These are phyloP conservation scores for Lentinus polychrous DNA, from an alignment of 1,284 basidiomycete genomes.

Conservation along the genomic window DNA sequence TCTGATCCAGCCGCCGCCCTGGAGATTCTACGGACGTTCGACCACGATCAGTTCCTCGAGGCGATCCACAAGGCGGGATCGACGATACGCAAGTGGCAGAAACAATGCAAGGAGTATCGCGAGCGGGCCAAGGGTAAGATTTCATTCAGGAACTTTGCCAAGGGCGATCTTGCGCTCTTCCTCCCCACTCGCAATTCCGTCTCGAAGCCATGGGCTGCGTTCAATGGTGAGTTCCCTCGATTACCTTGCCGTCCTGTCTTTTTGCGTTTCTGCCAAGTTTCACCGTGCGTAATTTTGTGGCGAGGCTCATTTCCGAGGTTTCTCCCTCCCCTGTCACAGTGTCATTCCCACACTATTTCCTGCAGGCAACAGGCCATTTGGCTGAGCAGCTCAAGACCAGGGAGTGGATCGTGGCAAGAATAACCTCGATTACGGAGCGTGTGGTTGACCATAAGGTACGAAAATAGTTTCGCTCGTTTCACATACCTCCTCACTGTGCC, in stretches of 20 bases:
- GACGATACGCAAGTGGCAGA: constrained; percentile 93
- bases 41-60: constrained; percentile 81
- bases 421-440: constrained; percentile 81
- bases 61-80: constrained; percentile 74
- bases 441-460: constrained; percentile 75
- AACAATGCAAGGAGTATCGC: constrained; percentile 90
- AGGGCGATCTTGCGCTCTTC: constrained; percentile 92
- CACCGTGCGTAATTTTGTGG: constrained; percentile 13
- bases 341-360: constrained; percentile 95
- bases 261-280: constrained; percentile 2
- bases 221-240: constrained; percentile 84
- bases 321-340: constrained; percentile 43
- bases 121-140: constrained; percentile 92
- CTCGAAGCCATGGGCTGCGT: constrained; percentile 94
- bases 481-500: background rate
- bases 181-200: constrained; percentile 91
- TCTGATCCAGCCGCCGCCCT: constrained; percentile 64
- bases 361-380: constrained; percentile 79
- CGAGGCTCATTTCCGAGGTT: constrained; percentile 30
- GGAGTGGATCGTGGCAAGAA: constrained; percentile 93
- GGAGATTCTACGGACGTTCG: constrained; percentile 64
- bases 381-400: constrained; percentile 80
- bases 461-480: background rate
- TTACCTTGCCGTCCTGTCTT: too few species aligned
- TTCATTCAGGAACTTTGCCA: constrained; percentile 87